Conservation (phyloP, 164 flowering plant species). For the Liquidambar formosana region DNA sequence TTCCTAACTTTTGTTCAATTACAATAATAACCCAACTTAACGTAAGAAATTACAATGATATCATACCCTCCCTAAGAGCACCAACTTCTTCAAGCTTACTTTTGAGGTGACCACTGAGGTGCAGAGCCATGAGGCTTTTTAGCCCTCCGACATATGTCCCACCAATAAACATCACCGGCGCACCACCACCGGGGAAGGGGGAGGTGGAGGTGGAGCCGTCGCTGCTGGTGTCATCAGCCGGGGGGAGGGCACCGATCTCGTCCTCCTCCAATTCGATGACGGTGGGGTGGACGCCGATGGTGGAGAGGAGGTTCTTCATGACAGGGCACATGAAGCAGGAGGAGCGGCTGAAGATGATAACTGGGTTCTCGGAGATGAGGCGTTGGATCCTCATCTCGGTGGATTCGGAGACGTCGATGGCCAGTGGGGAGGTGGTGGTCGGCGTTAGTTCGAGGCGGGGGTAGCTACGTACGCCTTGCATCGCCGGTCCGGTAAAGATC, state of each 20-base stretch:
- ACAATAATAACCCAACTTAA: background rate
- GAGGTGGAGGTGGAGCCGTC: slow-evolving; percentile 5
- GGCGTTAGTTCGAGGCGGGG: slow-evolving; percentile 41
- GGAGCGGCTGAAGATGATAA: slow-evolving; percentile 72
- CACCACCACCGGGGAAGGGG: background rate
- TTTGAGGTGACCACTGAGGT: slow-evolving; percentile 66
- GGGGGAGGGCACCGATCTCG: slow-evolving; percentile 63
- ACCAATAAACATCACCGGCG: slow-evolving; percentile 81
- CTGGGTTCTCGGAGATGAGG: slow-evolving; percentile 79
- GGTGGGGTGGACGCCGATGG: slow-evolving; percentile 82
- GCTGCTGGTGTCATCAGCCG: background rate
- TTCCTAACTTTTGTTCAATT: too few relatives aligned
- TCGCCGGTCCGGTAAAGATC: too few relatives aligned
- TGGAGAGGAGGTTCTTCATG: slow-evolving; percentile 70
- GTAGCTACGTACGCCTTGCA: slow-evolving; percentile 43
- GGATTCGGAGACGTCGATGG: slow-evolving; percentile 71
- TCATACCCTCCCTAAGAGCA: slow-evolving; percentile 45
- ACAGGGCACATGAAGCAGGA: slow-evolving; percentile 97
- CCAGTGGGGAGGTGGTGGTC: slow-evolving; percentile 38
- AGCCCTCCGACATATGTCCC: slow-evolving; percentile 75
- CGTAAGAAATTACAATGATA: background rate
- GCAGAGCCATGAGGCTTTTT: slow-evolving; percentile 74
- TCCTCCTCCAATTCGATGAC: slow-evolving; percentile 82
- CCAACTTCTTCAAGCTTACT: slow-evolving; percentile 70
- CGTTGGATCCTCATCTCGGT: slow-evolving; percentile 65